These are phyloP conservation scores for Phaeomoniella chlamydospora DNA, from an alignment of 2,329 filamentous ascomycete genomes.

Conservation along the genomic window DNA sequence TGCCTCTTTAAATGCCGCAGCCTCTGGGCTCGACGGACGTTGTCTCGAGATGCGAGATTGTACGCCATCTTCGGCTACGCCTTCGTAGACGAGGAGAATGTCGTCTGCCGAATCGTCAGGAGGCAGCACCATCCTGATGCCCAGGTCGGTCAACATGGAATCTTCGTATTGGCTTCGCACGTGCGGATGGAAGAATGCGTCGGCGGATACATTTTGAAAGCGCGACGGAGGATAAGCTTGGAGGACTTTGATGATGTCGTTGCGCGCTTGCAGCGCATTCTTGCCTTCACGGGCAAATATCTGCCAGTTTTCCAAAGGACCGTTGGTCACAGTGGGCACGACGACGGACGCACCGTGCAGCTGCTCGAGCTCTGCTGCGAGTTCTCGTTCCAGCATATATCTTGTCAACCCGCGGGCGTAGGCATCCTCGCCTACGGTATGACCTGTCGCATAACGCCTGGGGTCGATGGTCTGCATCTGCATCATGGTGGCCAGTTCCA, in stretches of 20 bases:
- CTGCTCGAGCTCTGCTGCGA: conserved; percentile 70
- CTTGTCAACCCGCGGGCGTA: conserved; percentile 79
- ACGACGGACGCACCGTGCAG: conserved; percentile 77
- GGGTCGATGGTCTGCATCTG: conserved; percentile 73
- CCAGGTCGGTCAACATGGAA: conserved; percentile 25
- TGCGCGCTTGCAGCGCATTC: conserved; percentile 42
- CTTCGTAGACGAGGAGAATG: conserved; percentile 36
- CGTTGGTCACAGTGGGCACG: conserved; percentile 54
- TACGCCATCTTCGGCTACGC: conserved; percentile 17
- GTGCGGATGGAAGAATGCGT: conserved; percentile 34
- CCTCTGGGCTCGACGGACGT: conserved; percentile 39
- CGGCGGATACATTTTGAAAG: conserved; percentile 27
- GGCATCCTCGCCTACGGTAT: conserved; percentile 54
- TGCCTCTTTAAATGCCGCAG: conserved; percentile 40
- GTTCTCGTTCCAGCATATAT: conserved; percentile 69
- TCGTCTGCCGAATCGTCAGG: conserved; percentile 27
- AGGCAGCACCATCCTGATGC: conserved; percentile 33
- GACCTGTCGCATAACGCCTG: conserved; percentile 61
- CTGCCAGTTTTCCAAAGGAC: conserved; percentile 51
- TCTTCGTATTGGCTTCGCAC: conserved; percentile 23
- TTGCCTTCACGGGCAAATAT: conserved; percentile 78
- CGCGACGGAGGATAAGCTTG: conserved; percentile 32
- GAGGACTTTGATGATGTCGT: conserved; percentile 33
- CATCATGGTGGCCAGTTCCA: conserved; percentile 80
- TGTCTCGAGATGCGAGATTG: conserved; percentile 31